These are phyloP conservation scores for Hyaloscypha bicolor DNA, from an alignment of 495 filamentous ascomycete species.

Conservation along the genomic window DNA sequence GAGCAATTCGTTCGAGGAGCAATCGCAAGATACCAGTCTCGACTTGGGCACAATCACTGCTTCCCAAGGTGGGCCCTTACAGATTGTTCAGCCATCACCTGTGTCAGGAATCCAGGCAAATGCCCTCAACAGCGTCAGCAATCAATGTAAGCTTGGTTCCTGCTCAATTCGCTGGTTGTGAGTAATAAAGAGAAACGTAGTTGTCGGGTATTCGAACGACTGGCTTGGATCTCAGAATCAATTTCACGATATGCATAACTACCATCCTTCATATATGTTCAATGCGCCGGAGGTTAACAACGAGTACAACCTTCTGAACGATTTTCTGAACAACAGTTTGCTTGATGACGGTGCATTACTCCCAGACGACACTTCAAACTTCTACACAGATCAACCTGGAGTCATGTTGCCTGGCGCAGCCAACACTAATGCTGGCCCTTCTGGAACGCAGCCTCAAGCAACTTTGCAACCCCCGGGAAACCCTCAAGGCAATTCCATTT, in stretches of 20 bases:
- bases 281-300: slow-evolving; percentile 90
- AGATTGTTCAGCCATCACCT: slow-evolving; percentile 58
- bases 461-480: slow-evolving; percentile 18
- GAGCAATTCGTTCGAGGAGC: slow-evolving; percentile 32
- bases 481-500: slow-evolving; percentile 54
- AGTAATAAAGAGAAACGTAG: slow-evolving; percentile 45
- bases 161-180: slow-evolving; percentile 14
- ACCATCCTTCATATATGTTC: slow-evolving; percentile 95
- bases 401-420: slow-evolving; percentile 29
- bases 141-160: slow-evolving; percentile 69
- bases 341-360: slow-evolving; percentile 75
- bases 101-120: slow-evolving; percentile 55
- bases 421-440: slow-evolving; percentile 30
- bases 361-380: slow-evolving; percentile 55
- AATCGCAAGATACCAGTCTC: slow-evolving; percentile 28
- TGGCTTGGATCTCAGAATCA: slow-evolving; percentile 60
- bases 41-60: slow-evolving; percentile 21
- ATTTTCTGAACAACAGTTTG: slow-evolving; percentile 88
- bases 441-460: slow-evolving; percentile 17
- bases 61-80: slow-evolving; percentile 39
- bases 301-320: slow-evolving; percentile 94
- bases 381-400: slow-evolving; percentile 33
- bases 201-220: slow-evolving; percentile 66
- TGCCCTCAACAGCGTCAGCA: slow-evolving; percentile 60
- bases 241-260: slow-evolving; percentile 91